Conservation (phyloP, 2,329 filamentous ascomycete genomes). For the Hypomyces perniciosus region DNA sequence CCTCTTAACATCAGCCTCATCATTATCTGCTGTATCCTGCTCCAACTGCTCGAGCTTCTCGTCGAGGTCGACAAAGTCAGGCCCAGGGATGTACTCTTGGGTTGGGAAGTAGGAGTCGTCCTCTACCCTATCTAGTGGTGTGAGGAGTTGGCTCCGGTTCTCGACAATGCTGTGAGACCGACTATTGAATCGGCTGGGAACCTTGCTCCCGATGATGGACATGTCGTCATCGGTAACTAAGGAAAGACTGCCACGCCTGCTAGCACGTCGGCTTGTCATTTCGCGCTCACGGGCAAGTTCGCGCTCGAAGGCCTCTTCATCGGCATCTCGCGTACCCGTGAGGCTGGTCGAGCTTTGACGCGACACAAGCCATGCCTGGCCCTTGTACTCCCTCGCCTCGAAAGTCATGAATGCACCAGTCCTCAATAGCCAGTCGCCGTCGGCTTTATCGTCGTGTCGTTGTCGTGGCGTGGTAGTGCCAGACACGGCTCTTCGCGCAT, state of each 20-base stretch:
- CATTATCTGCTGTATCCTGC: slow-evolving; percentile 44
- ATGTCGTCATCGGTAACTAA: slow-evolving; percentile 31
- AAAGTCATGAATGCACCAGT: slow-evolving; percentile 57
- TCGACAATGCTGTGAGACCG: slow-evolving; percentile 30
- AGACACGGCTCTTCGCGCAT: slow-evolving; percentile 19
- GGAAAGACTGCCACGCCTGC: slow-evolving; percentile 41
- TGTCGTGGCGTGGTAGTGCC: slow-evolving; percentile 31
- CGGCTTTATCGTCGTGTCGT: slow-evolving; percentile 35
- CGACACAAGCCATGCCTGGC: slow-evolving; percentile 62
- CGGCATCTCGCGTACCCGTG: slow-evolving; percentile 43
- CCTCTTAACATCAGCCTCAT: slow-evolving; percentile 53
- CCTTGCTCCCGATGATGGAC: slow-evolving; percentile 37
- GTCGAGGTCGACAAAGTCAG: slow-evolving; percentile 59
- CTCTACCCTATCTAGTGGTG: slow-evolving; percentile 37
- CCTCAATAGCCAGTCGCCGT: slow-evolving; percentile 61
- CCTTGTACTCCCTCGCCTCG: slow-evolving; percentile 60
- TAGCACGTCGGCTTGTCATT: slow-evolving; percentile 41
- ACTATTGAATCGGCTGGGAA: slow-evolving; percentile 45
- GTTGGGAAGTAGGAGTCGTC: slow-evolving; percentile 40
- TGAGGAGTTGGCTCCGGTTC: slow-evolving; percentile 34
- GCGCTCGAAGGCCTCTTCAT: slow-evolving; percentile 47
- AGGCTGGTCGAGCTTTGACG: slow-evolving; percentile 60
- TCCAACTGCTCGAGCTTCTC: slow-evolving; percentile 53
- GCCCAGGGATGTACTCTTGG: slow-evolving; percentile 40
- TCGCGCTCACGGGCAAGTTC: slow-evolving; percentile 47